Evolutionary conservation across 2,329 filamentous ascomycete genomes (phyloP), one percentile per base, ranked within the genome.

Genomic region (Sporothrix phasma): DNA sequence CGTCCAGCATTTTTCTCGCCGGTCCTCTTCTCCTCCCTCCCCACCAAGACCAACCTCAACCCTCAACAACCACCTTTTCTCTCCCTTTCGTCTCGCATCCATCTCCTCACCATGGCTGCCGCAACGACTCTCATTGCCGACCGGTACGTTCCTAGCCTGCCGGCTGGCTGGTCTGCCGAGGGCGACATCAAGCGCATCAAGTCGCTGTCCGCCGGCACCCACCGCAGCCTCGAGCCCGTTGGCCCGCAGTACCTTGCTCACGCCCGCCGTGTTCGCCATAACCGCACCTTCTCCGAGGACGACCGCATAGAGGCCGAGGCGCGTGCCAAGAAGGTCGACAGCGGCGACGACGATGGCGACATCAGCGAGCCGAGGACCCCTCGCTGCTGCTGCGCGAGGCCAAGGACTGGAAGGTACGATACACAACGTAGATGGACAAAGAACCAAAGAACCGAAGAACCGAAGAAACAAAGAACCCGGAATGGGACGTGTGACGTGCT

Each of bases 331-430:
- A 97, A 96, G 78, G 86, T 95, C 63, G 93, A 97, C 77, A 89
- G 92, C 64, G 89, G 91, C 63, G 91, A 97, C 65, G 86, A 87
- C 68, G 87, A 88, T 68, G 90, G 88, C 72, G 92, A 97, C 67
- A 91, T 96, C 76, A 95, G 90, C 77, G 94, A 99, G 80, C 80
- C 34, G 94, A 99, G 79, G 93, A 97, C 74, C 88, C 91, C 64
- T 84, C 95, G 79, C 88, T 97, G 85, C 86, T 99, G 37, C 84
- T 90, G 75, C 86, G 92, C 63, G 92, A 97, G 75, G 92, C 94
- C 73, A 99, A 99, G 82, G 94, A 99, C 81, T 99, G 94, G 94
- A 99, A 99, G 89, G 91, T 93, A 76, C n/a, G n/a, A n/a, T n/a
- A n/a, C n/a, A n/a, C n/a, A n/a, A n/a, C n/a, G n/a, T n/a, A n/a